Evolutionary conservation across 2,329 filamentous ascomycete species (phyloP).

Genomic region (Trichoderma atroviride): DNA sequence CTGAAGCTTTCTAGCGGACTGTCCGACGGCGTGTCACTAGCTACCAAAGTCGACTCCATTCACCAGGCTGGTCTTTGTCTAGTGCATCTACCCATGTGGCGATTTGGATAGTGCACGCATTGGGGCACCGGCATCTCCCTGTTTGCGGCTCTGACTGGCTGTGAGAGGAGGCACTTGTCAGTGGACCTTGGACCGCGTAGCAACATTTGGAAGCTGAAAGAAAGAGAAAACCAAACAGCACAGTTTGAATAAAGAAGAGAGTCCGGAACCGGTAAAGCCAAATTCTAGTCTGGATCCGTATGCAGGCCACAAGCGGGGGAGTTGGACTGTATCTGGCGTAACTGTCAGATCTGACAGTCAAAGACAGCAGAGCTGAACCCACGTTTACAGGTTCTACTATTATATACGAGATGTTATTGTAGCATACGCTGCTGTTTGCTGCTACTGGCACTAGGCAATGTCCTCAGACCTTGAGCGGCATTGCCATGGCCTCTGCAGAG

Average conservation of each 20-base stretch:
- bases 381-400: neutral
- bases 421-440: neutral
- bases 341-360: constrained; percentile 2
- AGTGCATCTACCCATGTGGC: constrained; percentile 22
- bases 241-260: neutral
- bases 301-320: constrained; percentile 18
- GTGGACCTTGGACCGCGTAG: constrained; percentile 21
- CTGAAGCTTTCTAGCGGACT: constrained; percentile 22
- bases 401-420: neutral
- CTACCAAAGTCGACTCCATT: constrained; percentile 17
- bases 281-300: neutral
- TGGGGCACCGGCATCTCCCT: constrained; percentile 1
- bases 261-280: constrained; percentile 10
- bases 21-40: constrained; percentile 26
- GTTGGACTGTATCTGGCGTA: neutral
- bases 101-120: constrained; percentile 11
- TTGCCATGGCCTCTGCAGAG: neutral
- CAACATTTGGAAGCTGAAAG: constrained; percentile 26
- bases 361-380: neutral
- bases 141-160: constrained; percentile 25
- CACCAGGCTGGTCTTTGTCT: constrained; percentile 8
- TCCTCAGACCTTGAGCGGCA: neutral
- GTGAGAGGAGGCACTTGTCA: constrained; percentile 14
- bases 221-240: constrained; percentile 1
- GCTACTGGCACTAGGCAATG: neutral